Conservation (phyloP, 2,329 filamentous ascomycete species). For the Claviceps citrina region DNA sequence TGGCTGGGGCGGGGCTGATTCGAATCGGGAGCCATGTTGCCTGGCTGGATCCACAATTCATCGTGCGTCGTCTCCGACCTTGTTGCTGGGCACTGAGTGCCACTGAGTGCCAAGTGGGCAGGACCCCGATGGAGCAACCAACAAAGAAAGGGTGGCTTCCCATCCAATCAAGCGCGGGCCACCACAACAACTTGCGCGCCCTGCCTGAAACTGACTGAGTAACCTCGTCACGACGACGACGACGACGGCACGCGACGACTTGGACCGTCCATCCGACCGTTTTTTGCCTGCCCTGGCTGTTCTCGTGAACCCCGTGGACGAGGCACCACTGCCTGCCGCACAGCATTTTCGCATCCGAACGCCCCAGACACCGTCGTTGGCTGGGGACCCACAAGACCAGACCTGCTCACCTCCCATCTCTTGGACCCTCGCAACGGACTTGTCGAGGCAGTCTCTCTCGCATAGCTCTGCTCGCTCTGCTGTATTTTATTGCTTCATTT, state of each 20-base stretch:
- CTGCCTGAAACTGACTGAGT: neutral
- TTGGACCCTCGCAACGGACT: neutral
- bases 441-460: neutral
- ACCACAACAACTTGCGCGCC: conserved; percentile 8
- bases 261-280: too few species aligned
- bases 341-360: too few species aligned
- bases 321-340: too few species aligned
- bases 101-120: too few species aligned
- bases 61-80: neutral
- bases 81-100: conserved; percentile 11
- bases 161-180: conserved; percentile 9
- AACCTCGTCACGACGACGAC: neutral
- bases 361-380: too few species aligned
- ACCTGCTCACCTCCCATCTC: neutral
- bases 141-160: conserved; percentile 1
- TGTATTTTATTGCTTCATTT: conserved; percentile 5
- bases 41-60: neutral
- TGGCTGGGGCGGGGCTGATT: neutral
- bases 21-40: too few species aligned
- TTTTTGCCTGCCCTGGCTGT: too few species aligned
- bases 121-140: too few species aligned
- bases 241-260: neutral
- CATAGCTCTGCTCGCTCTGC: neutral
- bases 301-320: too few species aligned
- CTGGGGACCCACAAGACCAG: conserved; percentile 1